Percentiles rank a stretch among this genome's conserved stretches.
Conservation (phyloP, 495 filamentous ascomycete species). For the Aspergillus cristatus region DNA sequence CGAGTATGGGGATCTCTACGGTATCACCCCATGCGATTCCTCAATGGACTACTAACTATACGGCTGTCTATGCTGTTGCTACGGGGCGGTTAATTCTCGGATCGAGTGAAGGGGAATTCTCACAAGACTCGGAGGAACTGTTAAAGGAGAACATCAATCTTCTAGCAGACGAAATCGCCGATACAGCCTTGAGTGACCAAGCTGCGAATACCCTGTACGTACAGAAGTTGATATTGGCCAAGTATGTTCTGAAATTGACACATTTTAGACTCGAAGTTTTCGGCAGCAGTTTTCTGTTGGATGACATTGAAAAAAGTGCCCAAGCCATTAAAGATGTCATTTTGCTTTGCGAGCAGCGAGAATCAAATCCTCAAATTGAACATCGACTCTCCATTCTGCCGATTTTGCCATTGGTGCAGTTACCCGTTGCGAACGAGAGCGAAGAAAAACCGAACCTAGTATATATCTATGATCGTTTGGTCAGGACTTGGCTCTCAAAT, state of each 20-base stretch:
- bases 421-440: too few relatives aligned
- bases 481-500: conserved; percentile 31
- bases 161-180: conserved; percentile 8
- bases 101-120: conserved; percentile 1
- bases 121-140: conserved; percentile 1
- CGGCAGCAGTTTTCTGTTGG: conserved; percentile 12
- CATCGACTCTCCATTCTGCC: conserved; percentile 14
- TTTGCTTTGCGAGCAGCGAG: conserved; percentile 9
- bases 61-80: conserved; percentile 20
- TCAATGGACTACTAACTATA: conserved; percentile 26
- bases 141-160: conserved; percentile 13
- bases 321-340: conserved; percentile 15
- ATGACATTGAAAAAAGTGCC: conserved; percentile 29
- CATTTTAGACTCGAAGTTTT: conserved; percentile 21
- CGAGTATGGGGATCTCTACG: conserved; percentile 4
- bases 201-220: too few relatives aligned
- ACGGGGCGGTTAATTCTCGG: conserved; percentile 6
- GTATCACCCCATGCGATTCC: conserved; percentile 6
- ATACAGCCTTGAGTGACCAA: too few relatives aligned
- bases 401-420: background rate
- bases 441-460: conserved; percentile 12
- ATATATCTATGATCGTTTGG: conserved; percentile 28
- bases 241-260: conserved; percentile 3
- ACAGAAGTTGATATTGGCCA: too few relatives aligned
- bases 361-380: conserved; percentile 1